These are phyloP conservation scores for Carex parvula DNA, from an alignment of 176 grass and related monocot species.

Conservation along the genomic window DNA sequence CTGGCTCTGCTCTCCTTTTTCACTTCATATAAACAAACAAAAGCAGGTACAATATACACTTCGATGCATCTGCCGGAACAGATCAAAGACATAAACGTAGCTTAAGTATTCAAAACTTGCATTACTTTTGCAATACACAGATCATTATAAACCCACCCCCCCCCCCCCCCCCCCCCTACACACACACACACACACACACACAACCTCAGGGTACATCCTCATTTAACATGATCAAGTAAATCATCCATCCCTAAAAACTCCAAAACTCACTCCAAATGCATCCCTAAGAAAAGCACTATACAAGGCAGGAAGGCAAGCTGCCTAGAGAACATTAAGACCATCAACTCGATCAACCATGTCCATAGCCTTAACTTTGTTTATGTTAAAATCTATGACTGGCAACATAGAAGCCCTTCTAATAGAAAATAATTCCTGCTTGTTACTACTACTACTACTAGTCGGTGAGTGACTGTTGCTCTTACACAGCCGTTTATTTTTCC, in stretches of 20 bases:
- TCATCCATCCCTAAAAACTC: not conserved
- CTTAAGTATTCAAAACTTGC: not conserved
- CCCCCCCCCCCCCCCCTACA: too few species aligned
- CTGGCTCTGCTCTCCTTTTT: not conserved
- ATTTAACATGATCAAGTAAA: not conserved
- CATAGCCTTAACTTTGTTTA: slow-evolving; percentile 72
- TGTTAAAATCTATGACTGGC: slow-evolving; percentile 78
- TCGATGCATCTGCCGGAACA: not conserved
- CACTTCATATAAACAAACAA: not conserved
- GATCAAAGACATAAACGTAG: not conserved
- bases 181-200: too few species aligned
- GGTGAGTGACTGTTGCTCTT: slow-evolving; percentile 95
- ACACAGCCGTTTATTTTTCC: slow-evolving; percentile 61
- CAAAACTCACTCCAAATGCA: too few species aligned
- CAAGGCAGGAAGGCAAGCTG: not conserved
- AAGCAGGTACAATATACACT: not conserved
- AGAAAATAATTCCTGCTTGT: slow-evolving; percentile 57
- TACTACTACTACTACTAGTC: slow-evolving; percentile 39
- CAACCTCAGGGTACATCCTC: not conserved
- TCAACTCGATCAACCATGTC: slow-evolving; percentile 90
- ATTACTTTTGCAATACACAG: not conserved
- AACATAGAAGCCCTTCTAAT: slow-evolving; percentile 57
- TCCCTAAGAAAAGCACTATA: not conserved
- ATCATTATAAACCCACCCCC: too few species aligned
- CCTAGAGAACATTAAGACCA: slow-evolving; percentile 54